A percentile compares a stretch with the other conserved stretches of the same genome.
Evolutionary conservation across 345 rosid genomes (phyloP).

Genomic region (Lepidium sativum): DNA sequence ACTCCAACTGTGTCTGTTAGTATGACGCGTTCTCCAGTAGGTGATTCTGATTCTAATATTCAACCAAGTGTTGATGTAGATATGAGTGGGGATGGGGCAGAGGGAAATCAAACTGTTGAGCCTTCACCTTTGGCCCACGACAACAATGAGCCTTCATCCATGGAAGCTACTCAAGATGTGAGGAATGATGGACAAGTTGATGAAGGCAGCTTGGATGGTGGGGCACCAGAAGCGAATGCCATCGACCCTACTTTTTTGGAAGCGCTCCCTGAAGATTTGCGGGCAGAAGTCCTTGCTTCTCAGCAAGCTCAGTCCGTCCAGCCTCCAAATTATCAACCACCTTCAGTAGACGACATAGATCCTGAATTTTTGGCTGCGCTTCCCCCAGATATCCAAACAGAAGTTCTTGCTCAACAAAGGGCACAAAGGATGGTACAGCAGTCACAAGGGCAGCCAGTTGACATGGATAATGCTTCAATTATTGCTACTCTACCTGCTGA

Average conservation of each 20-base stretch:
- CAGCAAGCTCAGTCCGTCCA: slow-evolving; percentile 92
- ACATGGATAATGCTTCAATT: slow-evolving; percentile 97
- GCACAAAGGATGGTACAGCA: slow-evolving; percentile 85
- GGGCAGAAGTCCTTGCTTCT: slow-evolving; percentile 95
- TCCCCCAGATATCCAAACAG: slow-evolving; percentile 98
- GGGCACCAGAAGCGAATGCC: slow-evolving; percentile 53
- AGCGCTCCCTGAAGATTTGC: slow-evolving; percentile 88
- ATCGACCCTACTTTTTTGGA: slow-evolving; percentile 97
- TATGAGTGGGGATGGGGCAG: slow-evolving; percentile 57
- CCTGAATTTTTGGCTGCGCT: slow-evolving; percentile 97
- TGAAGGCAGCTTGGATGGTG: slow-evolving; percentile 51
- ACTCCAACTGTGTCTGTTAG: slow-evolving; percentile 27
- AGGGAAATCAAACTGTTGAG: slow-evolving; percentile 46
- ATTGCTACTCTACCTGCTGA: slow-evolving; percentile 97
- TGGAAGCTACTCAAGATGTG: slow-evolving; percentile 22
- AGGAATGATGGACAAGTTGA: slow-evolving; percentile 22
- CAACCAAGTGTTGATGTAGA: slow-evolving; percentile 58
- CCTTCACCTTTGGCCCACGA: slow-evolving; percentile 34
- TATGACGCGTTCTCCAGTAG: slow-evolving; percentile 31
- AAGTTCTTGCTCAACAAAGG: slow-evolving; percentile 97
- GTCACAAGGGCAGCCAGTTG: slow-evolving; percentile 94
- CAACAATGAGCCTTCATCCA: slow-evolving; percentile 35
- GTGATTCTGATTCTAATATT: slow-evolving; percentile 25
- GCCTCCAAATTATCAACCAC: slow-evolving; percentile 77
- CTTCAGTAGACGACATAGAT: slow-evolving; percentile 90